Evolutionary conservation across 2,329 filamentous ascomycete species (phyloP).

Genomic region (Dendryphion nanum): DNA sequence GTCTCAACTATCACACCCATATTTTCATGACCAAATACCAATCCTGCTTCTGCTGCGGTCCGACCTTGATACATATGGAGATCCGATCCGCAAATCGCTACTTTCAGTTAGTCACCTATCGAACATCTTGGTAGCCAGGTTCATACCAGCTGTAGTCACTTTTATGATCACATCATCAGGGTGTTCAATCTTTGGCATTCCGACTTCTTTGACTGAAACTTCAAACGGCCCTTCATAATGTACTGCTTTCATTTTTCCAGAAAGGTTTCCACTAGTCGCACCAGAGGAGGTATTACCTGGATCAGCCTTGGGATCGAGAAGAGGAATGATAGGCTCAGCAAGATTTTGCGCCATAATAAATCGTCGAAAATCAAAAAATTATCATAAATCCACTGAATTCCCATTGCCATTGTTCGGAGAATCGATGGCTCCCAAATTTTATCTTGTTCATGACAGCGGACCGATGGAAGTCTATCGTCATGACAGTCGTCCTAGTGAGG

Average conservation of each 20-base stretch:
- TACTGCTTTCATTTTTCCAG: constrained; percentile 58
- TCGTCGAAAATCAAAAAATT: too few species aligned
- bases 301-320: constrained; percentile 11
- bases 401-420: too few species aligned
- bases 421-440: too few species aligned
- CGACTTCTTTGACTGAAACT: constrained; percentile 62
- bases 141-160: constrained; percentile 58
- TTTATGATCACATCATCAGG: constrained; percentile 66
- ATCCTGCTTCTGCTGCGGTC: constrained; percentile 60
- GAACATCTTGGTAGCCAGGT: constrained; percentile 6
- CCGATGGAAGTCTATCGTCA: not conserved
- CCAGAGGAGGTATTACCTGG: constrained; percentile 5
- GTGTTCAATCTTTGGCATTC: constrained; percentile 59
- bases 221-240: constrained; percentile 63
- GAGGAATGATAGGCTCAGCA: not conserved
- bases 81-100: constrained; percentile 55
- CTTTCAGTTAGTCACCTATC: not conserved
- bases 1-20: constrained; percentile 59
- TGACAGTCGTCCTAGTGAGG: not conserved
- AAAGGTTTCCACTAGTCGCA: constrained; percentile 5
- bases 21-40: constrained; percentile 64
- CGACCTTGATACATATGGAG: constrained; percentile 64
- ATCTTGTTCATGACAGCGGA: too few species aligned
- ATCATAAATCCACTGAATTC: too few species aligned
- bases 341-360: too few species aligned